Base-by-base conservation (phyloP, 345 rosid species). In the Lumnitzera racemosa region DNA sequence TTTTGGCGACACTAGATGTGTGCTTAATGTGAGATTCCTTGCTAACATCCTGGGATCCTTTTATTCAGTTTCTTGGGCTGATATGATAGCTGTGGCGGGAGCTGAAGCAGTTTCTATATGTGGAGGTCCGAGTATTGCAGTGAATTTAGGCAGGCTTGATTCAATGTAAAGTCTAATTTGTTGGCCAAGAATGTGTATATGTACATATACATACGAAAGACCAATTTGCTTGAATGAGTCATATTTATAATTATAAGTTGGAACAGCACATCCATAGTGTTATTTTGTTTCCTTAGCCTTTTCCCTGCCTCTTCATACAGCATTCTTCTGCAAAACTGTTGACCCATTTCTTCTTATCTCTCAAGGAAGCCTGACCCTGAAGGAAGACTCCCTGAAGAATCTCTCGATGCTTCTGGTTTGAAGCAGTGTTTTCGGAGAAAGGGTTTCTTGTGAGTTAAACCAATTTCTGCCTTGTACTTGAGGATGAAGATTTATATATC, bases 81-180 rank as follows among this genome's bases (percentile, higher is more conserved):
- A 91, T 80, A 81, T 85, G 88, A 91, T 89, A 59, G 78, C 91
- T 74, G 82, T 89, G 13, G 90, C 85, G 58, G 96, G 94, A 61
- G 92, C 98, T 58, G 94, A 85, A 78, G 96, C 96, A 63, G 89
- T 89, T 76, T 83, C 95, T 13, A 54, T 83, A 55, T 89, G 96
- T 58, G 94, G 96, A n/a, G 98, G 98, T 71, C 98, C 98, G 11
- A 68, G 74, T 41, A 85, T 92, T 47, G 72, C 86, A 15, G 81
- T 92, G 71, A 66, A 48, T 24, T 59, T 87, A 56, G 98, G 96
- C 66, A 87, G 96, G 67, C 60, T 85, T 61, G 98, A 91, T 81
- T 78, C 89, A 29, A 3, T 24, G 94, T 89, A 81, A 80, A 63
- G 55, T 58, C 41, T 59, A 47, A 24, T 47, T 59, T 55, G 24